Evolutionary conservation across 2,329 filamentous ascomycete genomes (phyloP), one percentile per base, ranked within the genome.

Genomic region (Penicillium polonicum): DNA sequence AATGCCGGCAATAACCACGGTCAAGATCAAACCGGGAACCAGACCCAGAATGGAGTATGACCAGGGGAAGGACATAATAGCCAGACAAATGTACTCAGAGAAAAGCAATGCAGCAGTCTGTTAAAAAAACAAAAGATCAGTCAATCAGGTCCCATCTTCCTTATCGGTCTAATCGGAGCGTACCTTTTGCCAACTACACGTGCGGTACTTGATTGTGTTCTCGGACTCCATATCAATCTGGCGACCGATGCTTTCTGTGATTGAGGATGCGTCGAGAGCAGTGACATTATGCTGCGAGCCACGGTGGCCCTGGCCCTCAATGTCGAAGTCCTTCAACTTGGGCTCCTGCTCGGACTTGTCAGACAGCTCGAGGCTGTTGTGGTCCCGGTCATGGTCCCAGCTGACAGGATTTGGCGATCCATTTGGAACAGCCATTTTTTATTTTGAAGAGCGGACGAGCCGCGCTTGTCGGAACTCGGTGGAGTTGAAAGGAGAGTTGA

Each of bases 21-120:
- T 96, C 70, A 96, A 72, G 60, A 96, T 93, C 53, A 97, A 74
- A 25, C 90, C 92, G 0, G 92, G 92, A 0, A 96, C 90, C 17
- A 97, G 82, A 8, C 92, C 92, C 8, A 97, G 83, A 29, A 93
- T 79, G 43, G 91, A 90, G 75, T 97, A 97, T 0, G 91, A 96
- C 83, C 90, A 96, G 0, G 92, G 92, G 66, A 97, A 97, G 50
- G 90, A 95, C 92, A 97, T 96, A 71, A 96, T 96, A 23, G 84
- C 84, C 76, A 97, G 78, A 73, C 91, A 96, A 59, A 97, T 97
- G 74, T 97, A 97, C 79, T 97, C 92, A 50, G 91, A 94, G 77
- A 97, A 96, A 51, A 97, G 85, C 65, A 96, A 75, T 1, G 88
- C 91, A 0, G 92, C 91, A 52, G 92, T 96, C 88, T 89, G 68